Evolutionary conservation across 805 yeast species (phyloP).

Genomic region (Wickerhamiella spandovensis): DNA sequence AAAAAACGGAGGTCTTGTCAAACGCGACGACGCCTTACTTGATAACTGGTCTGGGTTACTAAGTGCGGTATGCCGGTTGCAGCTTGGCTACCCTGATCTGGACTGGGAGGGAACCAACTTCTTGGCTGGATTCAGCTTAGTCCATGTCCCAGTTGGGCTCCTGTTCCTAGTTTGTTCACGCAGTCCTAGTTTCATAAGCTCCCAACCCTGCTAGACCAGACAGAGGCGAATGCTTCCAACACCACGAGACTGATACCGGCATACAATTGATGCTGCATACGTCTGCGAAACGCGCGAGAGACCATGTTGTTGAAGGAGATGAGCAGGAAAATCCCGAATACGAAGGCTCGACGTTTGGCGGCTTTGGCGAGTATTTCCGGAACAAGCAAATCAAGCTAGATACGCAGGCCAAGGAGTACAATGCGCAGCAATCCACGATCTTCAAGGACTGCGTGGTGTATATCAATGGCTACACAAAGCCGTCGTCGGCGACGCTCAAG

Average conservation of each 20-base stretch:
- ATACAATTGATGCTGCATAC: conserved; percentile 6
- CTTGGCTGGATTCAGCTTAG: background rate
- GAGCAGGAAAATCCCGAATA: conserved; percentile 4
- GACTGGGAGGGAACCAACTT: too few relatives aligned
- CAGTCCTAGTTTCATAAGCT: too few relatives aligned
- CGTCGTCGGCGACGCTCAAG: conserved; percentile 63
- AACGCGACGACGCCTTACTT: background rate
- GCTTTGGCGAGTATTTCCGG: conserved; percentile 49
- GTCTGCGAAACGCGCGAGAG: conserved; percentile 11
- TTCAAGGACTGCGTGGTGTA: conserved; percentile 54
- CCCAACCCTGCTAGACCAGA: too few relatives aligned
- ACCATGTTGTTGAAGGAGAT: conserved; percentile 7
- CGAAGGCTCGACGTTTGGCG: conserved; percentile 37
- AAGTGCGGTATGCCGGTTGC: background rate
- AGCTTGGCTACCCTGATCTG: background rate
- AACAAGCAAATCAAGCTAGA: conserved; percentile 54
- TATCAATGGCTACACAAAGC: conserved; percentile 83
- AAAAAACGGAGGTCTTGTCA: background rate
- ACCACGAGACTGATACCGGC: too few relatives aligned
- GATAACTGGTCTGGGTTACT: background rate
- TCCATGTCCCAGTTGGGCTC: too few relatives aligned
- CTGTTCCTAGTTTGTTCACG: too few relatives aligned
- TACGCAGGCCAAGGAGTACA: conserved; percentile 20
- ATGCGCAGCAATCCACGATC: conserved; percentile 36
- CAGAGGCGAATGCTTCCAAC: too few relatives aligned